phyloP scores from a whole-genome alignment of 768 basidiomycete genomes.

The Leucocoprinus sp. region DNA sequence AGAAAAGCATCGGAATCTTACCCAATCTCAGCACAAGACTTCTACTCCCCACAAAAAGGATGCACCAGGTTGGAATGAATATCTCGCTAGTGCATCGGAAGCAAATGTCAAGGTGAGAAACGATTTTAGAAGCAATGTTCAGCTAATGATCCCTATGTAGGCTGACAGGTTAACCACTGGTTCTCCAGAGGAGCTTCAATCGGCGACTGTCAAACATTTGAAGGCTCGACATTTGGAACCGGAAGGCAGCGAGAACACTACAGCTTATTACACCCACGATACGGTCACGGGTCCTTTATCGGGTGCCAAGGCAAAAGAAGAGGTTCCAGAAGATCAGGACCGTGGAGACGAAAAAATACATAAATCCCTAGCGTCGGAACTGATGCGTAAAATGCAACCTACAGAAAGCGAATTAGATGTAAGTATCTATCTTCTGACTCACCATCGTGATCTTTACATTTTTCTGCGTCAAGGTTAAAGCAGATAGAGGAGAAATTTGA shows the following conservation, averaged over 20 bases:
- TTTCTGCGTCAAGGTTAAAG: conserved; percentile 11
- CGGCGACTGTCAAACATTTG: conserved; percentile 35
- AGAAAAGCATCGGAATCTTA: conserved; percentile 46
- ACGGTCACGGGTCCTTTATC: conserved; percentile 39
- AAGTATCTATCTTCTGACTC: conserved; percentile 7
- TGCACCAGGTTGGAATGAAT: conserved; percentile 70
- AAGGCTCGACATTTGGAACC: conserved; percentile 29
- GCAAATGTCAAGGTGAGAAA: conserved; percentile 56
- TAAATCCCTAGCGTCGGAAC: conserved; percentile 10
- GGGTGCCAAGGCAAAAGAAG: conserved; percentile 25
- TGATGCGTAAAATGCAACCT: conserved; percentile 14
- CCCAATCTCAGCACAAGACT: conserved; percentile 34
- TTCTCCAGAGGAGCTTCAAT: conserved; percentile 27
- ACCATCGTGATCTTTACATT: not conserved
- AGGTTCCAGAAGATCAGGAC: conserved; percentile 18
- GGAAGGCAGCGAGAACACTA: conserved; percentile 26
- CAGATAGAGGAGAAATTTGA: conserved; percentile 10
- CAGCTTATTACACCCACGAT: conserved; percentile 31
- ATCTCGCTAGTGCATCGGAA: conserved; percentile 55
- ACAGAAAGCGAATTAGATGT: conserved; percentile 27
- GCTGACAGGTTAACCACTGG: conserved; percentile 32
- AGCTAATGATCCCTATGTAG: too few relatives aligned
- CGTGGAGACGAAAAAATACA: conserved; percentile 13
- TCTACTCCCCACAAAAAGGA: conserved; percentile 37
- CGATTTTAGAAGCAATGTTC: too few relatives aligned